Evolutionary conservation across 208 protist species (phyloP), one percentile per base, ranked within the genome.

Genomic region (Leptomonas seymouri): DNA sequence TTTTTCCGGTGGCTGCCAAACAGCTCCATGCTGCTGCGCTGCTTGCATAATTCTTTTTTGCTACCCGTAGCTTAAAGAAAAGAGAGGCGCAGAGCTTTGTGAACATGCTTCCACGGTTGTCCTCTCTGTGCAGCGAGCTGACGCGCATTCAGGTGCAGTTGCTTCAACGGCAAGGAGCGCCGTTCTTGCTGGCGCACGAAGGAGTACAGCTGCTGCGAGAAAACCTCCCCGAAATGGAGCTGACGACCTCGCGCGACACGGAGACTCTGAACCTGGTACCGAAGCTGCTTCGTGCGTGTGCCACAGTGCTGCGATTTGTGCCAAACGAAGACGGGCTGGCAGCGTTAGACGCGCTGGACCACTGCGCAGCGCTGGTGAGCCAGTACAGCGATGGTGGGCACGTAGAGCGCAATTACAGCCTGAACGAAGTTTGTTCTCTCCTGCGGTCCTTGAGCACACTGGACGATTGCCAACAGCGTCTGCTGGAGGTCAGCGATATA

Each of bases 91-190:
- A n/a, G n/a, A n/a, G n/a, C n/a, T n/a, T n/a, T n/a, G n/a, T n/a
- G n/a, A n/a, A n/a, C 8, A 53, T 51, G 45, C 21, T 51, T 4
- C 8, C 45, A 21, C 54, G 55, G 42, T 54, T 67, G 21, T 59
- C 55, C 18, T 34, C 62, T 1, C 49, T 95, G 18, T 95, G 85
- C 50, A 67, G 89, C 18, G 87, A 96, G 65, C 71, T 97, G 61
- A 67, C 80, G 9, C 75, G 74, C n/a, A 66, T 97, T 11, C 91
- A 97, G 56, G 59, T 97, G 39, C 76, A 79, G 30, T 55, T 94
- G 61, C 78, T 97, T 45, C 85, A 80, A 21, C 86, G 91, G 20
- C 71, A 87, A 15, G 87, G 77, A n/a, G 65, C 76, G 28, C 86
- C 81, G 1, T 57, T 72, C 15, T 18, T 63, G 34, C 42, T 93